Conservation (phyloP, 371 early-diverging fungal genomes). For the Rhizomucor miehei region DNA sequence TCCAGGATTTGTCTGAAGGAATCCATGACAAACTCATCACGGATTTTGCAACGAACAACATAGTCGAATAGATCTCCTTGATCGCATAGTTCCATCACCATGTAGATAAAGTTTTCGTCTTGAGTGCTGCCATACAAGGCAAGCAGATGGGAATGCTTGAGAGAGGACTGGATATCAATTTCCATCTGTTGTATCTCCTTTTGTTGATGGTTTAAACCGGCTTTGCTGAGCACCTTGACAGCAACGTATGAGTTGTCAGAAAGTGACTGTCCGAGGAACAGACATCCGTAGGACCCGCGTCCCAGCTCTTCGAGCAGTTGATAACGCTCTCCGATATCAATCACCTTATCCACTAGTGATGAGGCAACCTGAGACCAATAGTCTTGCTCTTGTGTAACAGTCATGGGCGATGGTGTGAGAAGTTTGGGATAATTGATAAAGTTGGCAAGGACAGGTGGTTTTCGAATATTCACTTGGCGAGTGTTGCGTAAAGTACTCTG, state of each 20-base stretch:
- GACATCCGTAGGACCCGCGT: slow-evolving; percentile 61
- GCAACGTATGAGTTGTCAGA: slow-evolving; percentile 52
- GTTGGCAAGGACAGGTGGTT: background rate
- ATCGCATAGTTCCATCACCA: slow-evolving; percentile 65
- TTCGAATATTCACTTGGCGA: background rate
- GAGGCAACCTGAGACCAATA: slow-evolving; percentile 27
- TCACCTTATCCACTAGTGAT: slow-evolving; percentile 24
- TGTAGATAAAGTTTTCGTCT: slow-evolving; percentile 47
- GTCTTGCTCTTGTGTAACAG: slow-evolving; percentile 14
- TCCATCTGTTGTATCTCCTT: slow-evolving; percentile 72
- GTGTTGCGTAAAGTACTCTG: background rate
- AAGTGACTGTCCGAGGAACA: slow-evolving; percentile 54
- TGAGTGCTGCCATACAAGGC: slow-evolving; percentile 53
- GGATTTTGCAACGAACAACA: slow-evolving; percentile 40
- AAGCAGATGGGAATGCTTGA: slow-evolving; percentile 70
- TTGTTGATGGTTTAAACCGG: slow-evolving; percentile 55
- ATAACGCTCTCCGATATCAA: slow-evolving; percentile 26
- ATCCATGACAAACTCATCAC: slow-evolving; percentile 37
- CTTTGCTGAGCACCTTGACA: slow-evolving; percentile 71
- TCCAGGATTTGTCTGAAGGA: slow-evolving; percentile 55
- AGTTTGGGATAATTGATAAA: no score
- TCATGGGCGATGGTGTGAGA: slow-evolving; percentile 1
- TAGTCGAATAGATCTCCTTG: slow-evolving; percentile 65
- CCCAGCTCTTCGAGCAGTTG: slow-evolving; percentile 57
- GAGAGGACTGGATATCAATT: slow-evolving; percentile 65